Base-by-base conservation (phyloP, 805 yeast species). In the Metschnikowia rubicola region DNA sequence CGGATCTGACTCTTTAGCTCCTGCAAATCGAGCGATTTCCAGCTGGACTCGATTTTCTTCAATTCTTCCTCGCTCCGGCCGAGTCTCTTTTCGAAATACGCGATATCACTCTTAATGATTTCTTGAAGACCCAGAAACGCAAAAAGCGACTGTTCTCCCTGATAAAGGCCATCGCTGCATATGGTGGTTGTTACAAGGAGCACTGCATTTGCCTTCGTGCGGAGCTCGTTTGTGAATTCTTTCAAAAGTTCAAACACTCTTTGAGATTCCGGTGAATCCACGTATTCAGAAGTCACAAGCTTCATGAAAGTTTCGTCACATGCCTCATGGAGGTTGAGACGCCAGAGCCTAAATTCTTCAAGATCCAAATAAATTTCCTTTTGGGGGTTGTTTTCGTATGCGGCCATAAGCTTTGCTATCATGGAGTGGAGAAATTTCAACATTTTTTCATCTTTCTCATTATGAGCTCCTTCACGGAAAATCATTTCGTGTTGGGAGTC, bases 141-240 rank as follows among this genome's bases (percentile, higher is more conserved):
- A 15, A 15, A 15, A 15, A 15, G 17, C 17, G 17, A 30, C 3
- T 30, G 15, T 5, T 30, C 30, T 7, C 17, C 40, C 10, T 15
- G 26, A 36, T 30, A 36, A 8, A 4, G 8, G 4, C 37, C 43
- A 21, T 30, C 44, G 19, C 33, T 31, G 33, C 30, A 28, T 10
- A 39, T 19, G 8, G 21, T 17, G 12, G 37, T 17, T 1, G 32
- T 37, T 7, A 39, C 37, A 2, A 39, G 26, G n/a, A 44, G 29
- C 8, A 31, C 29, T n/a, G 44, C 17, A 15, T 44, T 44, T 5
- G 40, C 35, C 33, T 35, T 44, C 13, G 37, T 30, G 40, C 43
- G 35, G n/a, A 44, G 19, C 12, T 44, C 43, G 15, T 35, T 13
- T 7, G 48, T 39, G 10, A 36, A 6, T 12, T 44, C 48, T 2